Conservation (phyloP, 2,329 filamentous ascomycete genomes). For the Sarocladium brachiariae region DNA sequence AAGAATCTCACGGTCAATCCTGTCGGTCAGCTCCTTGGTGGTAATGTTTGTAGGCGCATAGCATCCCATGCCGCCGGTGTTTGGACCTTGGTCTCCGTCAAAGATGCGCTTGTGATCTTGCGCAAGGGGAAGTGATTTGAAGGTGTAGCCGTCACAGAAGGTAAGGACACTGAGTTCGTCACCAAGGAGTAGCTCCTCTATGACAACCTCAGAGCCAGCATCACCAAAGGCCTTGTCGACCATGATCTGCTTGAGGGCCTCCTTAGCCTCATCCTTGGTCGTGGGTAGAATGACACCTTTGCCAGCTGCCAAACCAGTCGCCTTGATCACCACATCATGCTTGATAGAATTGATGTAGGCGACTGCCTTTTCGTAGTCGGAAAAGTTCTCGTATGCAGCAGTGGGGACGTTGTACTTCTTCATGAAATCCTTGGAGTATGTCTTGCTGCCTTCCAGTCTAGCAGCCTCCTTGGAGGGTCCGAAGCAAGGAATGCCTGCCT, state of each 20-base stretch:
- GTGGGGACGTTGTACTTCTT: constrained; percentile 83
- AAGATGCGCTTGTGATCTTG: constrained; percentile 96
- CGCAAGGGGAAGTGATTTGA: constrained; percentile 77
- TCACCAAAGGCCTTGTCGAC: constrained; percentile 75
- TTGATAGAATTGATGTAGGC: constrained; percentile 65
- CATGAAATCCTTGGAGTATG: constrained; percentile 98
- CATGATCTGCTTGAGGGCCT: constrained; percentile 86
- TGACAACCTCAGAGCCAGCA: constrained; percentile 85
- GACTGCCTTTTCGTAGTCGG: constrained; percentile 63
- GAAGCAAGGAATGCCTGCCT: constrained; percentile 70
- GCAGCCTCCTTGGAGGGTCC: constrained; percentile 81
- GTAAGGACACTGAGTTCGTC: constrained; percentile 89
- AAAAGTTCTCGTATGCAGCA: constrained; percentile 85
- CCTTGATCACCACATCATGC: constrained; percentile 87
- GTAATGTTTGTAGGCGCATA: constrained; percentile 86
- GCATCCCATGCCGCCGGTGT: constrained; percentile 97
- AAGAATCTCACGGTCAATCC: constrained; percentile 76
- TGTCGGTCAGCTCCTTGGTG: constrained; percentile 63
- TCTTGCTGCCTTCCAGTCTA: constrained; percentile 91
- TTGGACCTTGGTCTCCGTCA: constrained; percentile 83
- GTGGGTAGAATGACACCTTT: constrained; percentile 91
- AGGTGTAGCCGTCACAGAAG: constrained; percentile 83
- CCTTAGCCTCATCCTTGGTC: constrained; percentile 73
- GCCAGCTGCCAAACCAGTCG: constrained; percentile 81
- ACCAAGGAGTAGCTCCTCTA: constrained; percentile 87